These are phyloP conservation scores for Fusarium caatingaense DNA, from an alignment of 2,329 filamentous ascomycete species.

Conservation along the genomic window DNA sequence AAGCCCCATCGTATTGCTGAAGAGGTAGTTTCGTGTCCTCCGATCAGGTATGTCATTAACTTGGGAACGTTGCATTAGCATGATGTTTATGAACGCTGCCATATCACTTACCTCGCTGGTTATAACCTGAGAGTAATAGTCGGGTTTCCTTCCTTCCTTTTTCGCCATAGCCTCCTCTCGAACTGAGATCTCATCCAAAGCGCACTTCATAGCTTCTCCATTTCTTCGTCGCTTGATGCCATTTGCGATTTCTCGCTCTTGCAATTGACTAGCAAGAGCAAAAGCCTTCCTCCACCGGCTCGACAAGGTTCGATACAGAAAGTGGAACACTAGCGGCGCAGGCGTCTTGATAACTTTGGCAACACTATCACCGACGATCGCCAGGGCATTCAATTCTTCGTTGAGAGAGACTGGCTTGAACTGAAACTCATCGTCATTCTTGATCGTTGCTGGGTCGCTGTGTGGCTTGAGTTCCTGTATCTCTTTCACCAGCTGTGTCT, in stretches of 20 bases:
- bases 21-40: slow-evolving; percentile 32
- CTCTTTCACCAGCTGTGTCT: slow-evolving; percentile 23
- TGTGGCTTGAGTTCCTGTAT: neutral
- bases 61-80: neutral
- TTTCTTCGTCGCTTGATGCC: slow-evolving; percentile 8
- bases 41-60: slow-evolving; percentile 28
- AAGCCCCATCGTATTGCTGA: slow-evolving; percentile 26
- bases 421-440: neutral
- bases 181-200: slow-evolving; percentile 23
- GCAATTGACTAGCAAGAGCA: neutral
- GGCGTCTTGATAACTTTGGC: slow-evolving; percentile 22
- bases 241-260: slow-evolving; percentile 12
- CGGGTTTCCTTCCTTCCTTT: slow-evolving; percentile 21
- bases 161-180: slow-evolving; percentile 23
- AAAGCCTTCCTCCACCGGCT: neutral
- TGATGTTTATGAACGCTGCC: neutral
- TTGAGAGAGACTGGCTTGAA: slow-evolving; percentile 13
- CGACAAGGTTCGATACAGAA: slow-evolving; percentile 16
- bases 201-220: slow-evolving; percentile 22
- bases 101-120: slow-evolving; percentile 15
- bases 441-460: fast-evolving
- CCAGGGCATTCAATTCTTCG: slow-evolving; percentile 20
- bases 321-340: slow-evolving; percentile 12
- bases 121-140: slow-evolving; percentile 21
- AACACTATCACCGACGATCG: slow-evolving; percentile 2